A percentile compares a stretch with the other conserved stretches of the same genome.
Evolutionary conservation across 805 yeast species (phyloP).

Genomic region (Monosporozyma aerobia): DNA sequence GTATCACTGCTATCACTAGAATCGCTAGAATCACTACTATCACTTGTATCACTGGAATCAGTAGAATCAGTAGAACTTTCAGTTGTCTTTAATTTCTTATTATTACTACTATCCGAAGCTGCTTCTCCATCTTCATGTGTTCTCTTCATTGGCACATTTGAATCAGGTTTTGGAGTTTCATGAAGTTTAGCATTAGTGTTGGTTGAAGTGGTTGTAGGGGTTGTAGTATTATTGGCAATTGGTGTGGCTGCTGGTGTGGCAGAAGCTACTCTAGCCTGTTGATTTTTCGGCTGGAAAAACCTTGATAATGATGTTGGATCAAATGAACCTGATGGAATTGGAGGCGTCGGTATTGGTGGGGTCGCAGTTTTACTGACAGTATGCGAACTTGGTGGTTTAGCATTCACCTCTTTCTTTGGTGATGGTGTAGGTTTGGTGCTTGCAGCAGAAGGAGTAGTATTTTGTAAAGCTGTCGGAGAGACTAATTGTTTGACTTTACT

Average conservation of each 20-base stretch:
- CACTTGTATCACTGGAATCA: constrained; percentile 11
- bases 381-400: background rate
- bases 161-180: background rate
- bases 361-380: background rate
- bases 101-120: background rate
- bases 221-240: constrained; percentile 8
- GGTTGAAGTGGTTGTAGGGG: constrained; percentile 5
- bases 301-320: constrained; percentile 30
- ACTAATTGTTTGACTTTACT: constrained; percentile 41
- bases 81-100: background rate
- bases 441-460: background rate
- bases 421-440: background rate
- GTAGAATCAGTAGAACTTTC: background rate
- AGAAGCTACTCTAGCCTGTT: constrained; percentile 1
- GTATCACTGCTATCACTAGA: constrained; percentile 27
- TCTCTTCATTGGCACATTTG: background rate
- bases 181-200: background rate
- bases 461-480: constrained; percentile 4
- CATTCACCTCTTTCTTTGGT: background rate
- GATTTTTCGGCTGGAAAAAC: constrained; percentile 30
- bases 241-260: constrained; percentile 16
- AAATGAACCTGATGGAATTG: constrained; percentile 12
- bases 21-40: constrained; percentile 36
- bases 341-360: background rate
- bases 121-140: constrained; percentile 3